These are phyloP conservation scores for Flueggea neowawraea DNA, from an alignment of 441 rosid species.

Conservation along the genomic window DNA sequence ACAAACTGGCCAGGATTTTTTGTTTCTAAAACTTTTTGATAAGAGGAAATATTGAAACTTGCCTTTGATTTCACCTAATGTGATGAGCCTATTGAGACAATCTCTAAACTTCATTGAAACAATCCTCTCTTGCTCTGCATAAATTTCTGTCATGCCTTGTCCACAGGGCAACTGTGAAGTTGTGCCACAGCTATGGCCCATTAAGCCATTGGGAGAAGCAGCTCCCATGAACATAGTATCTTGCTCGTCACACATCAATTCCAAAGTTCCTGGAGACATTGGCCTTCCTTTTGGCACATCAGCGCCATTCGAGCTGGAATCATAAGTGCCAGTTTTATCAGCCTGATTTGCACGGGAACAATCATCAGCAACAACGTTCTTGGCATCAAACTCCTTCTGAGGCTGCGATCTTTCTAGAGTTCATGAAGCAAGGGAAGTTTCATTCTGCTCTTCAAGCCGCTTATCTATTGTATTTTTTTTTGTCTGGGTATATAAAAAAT, in stretches of 20 bases:
- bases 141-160: conserved; percentile 58
- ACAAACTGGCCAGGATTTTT: no score
- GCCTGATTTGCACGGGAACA: conserved; percentile 50
- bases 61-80: conserved; percentile 89
- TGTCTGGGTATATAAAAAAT: conserved; percentile 35
- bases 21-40: background rate
- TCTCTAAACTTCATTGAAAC: conserved; percentile 79
- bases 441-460: conserved; percentile 42
- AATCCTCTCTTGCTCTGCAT: conserved; percentile 83
- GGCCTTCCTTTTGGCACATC: conserved; percentile 69
- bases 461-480: conserved; percentile 49
- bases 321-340: conserved; percentile 49
- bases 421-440: conserved; percentile 55
- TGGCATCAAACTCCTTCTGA: conserved; percentile 40
- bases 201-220: conserved; percentile 56
- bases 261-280: conserved; percentile 97
- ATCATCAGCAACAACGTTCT: conserved; percentile 42
- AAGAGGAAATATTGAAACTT: conserved; percentile 23
- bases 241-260: conserved; percentile 95
- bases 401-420: conserved; percentile 46
- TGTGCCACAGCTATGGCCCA: conserved; percentile 46
- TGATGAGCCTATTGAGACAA: conserved; percentile 84
- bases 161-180: conserved; percentile 55
- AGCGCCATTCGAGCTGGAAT: conserved; percentile 46
- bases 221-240: conserved; percentile 63